Base-by-base conservation (phyloP, 805 yeast genomes). In the Cyberlindnera euphorbiiphila region DNA sequence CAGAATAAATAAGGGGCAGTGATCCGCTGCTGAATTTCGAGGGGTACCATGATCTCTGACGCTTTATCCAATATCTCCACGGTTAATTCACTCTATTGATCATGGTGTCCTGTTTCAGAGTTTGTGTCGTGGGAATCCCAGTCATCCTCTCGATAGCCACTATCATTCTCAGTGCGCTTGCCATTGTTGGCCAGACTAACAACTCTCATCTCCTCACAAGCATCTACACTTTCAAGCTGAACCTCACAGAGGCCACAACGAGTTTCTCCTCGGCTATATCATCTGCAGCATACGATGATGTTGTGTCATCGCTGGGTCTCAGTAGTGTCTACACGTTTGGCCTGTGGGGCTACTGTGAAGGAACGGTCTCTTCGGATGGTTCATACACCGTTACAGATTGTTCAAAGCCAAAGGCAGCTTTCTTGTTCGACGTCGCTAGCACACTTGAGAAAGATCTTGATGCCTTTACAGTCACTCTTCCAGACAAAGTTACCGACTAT, bases 281-380 rank as follows among this genome's bases (percentile, higher is more conserved):
- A n/a, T n/a, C n/a, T n/a, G n/a, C n/a, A 9, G 11, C 22, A 17
- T 21, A 19, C 16, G n/a, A 20, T 22, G 22, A 12, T 32, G 23
- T 35, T 22, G 33, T n/a, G n/a, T n/a, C 21, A 24, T 19, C 50
- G 5, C 45, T 66, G 3, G 73, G 72, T 3, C 48, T 77, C 8
- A 56, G 72, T 4, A 70, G 69, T 29, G 62, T 71, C 20, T 74
- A 74, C 47, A 66, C 73, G 12, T 61, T 78, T 23, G 84, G 85
- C 25, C 59, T 76, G 47, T 80, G 82, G 74, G 81, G 82, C 17
- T 79, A 76, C 59, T 81, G 88, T 57, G 50, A 64, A 37, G 81
- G 78, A 16, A 16, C 34, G 11, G 18, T 33, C 9, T 21, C 29
- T 29, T 11, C 32, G 14, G 16, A 15, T 20, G 50, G 54, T 21